A percentile compares a stretch with the other conserved stretches of the same genome.
Evolutionary conservation across 306 rosid genomes (phyloP).

Genomic region (Coriaria nepalensis): DNA sequence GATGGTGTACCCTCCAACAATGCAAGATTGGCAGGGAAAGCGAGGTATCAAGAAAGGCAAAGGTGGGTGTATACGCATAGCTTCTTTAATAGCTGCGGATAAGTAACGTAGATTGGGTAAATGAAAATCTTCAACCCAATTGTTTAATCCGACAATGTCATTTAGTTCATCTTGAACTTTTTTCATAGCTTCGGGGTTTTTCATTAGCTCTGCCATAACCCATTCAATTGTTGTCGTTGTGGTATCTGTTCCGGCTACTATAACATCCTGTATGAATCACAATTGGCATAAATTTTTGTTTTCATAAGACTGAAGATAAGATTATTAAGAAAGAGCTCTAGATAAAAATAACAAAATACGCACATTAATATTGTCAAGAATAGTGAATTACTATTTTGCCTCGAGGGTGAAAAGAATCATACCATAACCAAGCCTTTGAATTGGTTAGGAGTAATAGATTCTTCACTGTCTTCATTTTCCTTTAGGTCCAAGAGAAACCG

Average conservation of each 20-base stretch:
- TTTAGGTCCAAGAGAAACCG: slow-evolving; percentile 1
- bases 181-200: slow-evolving; percentile 25
- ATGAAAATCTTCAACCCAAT: slow-evolving; percentile 56
- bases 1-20: too few relatives aligned
- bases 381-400: too few relatives aligned
- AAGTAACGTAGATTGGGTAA: slow-evolving; percentile 37
- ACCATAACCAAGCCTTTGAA: slow-evolving; percentile 12
- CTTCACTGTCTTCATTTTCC: slow-evolving; percentile 1
- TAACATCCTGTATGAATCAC: slow-evolving; percentile 63
- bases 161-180: slow-evolving; percentile 40
- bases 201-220: slow-evolving; percentile 44
- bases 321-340: too few relatives aligned
- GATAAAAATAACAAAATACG: too few relatives aligned
- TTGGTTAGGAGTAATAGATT: not conserved
- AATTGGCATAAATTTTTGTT: too few relatives aligned
- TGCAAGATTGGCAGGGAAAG: not conserved
- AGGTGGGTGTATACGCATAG: slow-evolving; percentile 23
- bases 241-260: slow-evolving; percentile 53
- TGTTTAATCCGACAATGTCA: slow-evolving; percentile 28
- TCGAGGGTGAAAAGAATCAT: not conserved
- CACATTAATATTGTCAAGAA: too few relatives aligned
- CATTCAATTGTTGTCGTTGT: slow-evolving; percentile 53
- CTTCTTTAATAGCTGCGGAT: slow-evolving; percentile 57
- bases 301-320: too few relatives aligned
- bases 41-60: slow-evolving; percentile 11